Evolutionary conservation across 2,329 filamentous ascomycete genomes (phyloP).

Genomic region (Fusarium citri): DNA sequence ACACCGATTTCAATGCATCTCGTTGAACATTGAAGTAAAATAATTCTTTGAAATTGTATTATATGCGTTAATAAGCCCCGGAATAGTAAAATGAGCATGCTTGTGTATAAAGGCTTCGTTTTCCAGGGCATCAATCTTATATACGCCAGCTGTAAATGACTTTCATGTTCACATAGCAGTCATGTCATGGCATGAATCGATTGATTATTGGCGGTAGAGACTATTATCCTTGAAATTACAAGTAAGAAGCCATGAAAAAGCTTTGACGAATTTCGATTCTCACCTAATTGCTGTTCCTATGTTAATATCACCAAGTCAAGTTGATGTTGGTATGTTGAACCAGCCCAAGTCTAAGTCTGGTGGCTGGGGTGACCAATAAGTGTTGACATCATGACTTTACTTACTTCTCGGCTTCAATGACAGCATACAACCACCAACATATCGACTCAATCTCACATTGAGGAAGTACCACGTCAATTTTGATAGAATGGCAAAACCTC

Average conservation of each 20-base stretch:
- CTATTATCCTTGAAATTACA: not conserved
- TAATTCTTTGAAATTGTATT: not conserved
- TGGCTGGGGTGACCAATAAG: slow-evolving; percentile 30
- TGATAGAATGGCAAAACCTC: slow-evolving; percentile 49
- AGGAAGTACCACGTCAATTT: not conserved
- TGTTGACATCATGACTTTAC: slow-evolving; percentile 47
- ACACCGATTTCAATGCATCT: not conserved
- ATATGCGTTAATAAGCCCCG: not conserved
- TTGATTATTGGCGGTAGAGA: not conserved
- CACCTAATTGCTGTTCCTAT: not conserved
- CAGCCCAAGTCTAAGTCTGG: slow-evolving; percentile 6
- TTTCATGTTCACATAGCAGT: not conserved
- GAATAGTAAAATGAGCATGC: not conserved
- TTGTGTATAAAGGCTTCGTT: not conserved
- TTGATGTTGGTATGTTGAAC: slow-evolving; percentile 1
- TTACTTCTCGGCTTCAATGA: slow-evolving; percentile 28
- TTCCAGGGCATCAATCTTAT: too few relatives aligned
- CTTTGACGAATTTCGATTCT: not conserved
- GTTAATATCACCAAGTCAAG: not conserved
- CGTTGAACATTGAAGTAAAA: not conserved
- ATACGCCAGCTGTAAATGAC: not conserved
- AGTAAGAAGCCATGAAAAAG: not conserved
- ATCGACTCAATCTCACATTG: not conserved
- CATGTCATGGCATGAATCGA: not conserved
- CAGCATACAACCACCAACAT: not conserved